Evolutionary conservation across 1,284 basidiomycete species (phyloP).

Genomic region (Apiotrichum laibachii): DNA sequence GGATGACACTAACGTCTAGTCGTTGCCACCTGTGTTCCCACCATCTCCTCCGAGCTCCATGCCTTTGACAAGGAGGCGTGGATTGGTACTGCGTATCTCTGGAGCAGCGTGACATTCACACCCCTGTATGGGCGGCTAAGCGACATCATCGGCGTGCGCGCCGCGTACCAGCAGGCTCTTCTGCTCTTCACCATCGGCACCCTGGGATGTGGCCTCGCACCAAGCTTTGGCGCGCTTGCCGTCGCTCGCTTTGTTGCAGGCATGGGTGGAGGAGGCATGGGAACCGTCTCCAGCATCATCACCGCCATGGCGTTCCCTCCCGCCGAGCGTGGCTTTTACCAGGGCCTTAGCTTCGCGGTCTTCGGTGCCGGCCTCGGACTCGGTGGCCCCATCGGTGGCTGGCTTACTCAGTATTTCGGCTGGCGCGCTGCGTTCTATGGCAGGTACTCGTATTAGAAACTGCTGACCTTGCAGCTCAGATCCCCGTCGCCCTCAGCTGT

Average conservation of each 20-base stretch:
- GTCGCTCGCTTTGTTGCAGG: constrained; percentile 34
- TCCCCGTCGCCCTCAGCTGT: constrained; percentile 20
- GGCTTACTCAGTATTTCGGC: constrained; percentile 46
- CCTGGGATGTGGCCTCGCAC: constrained; percentile 23
- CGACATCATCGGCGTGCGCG: constrained; percentile 30
- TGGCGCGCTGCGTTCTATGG: constrained; percentile 50
- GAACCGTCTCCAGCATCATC: constrained; percentile 43
- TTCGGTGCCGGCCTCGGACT: constrained; percentile 46
- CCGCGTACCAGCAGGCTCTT: constrained; percentile 27
- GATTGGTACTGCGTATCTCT: constrained; percentile 39
- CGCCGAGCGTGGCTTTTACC: constrained; percentile 45
- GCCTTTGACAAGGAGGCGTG: constrained; percentile 31
- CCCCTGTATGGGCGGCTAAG: constrained; percentile 33
- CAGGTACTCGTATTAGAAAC: not conserved
- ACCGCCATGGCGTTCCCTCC: constrained; percentile 47
- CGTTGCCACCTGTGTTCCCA: constrained; percentile 34
- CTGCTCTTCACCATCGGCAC: constrained; percentile 33
- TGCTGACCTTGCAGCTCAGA: constrained; percentile 15
- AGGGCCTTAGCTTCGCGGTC: constrained; percentile 40
- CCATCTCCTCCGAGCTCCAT: constrained; percentile 30
- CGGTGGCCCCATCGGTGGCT: constrained; percentile 51
- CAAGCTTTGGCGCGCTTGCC: constrained; percentile 15
- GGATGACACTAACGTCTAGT: constrained; percentile 13
- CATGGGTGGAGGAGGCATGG: constrained; percentile 35
- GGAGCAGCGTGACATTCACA: constrained; percentile 33